phyloP scores from a whole-genome alignment of 2,329 filamentous ascomycete genomes.

The Coleophoma crateriformis region DNA sequence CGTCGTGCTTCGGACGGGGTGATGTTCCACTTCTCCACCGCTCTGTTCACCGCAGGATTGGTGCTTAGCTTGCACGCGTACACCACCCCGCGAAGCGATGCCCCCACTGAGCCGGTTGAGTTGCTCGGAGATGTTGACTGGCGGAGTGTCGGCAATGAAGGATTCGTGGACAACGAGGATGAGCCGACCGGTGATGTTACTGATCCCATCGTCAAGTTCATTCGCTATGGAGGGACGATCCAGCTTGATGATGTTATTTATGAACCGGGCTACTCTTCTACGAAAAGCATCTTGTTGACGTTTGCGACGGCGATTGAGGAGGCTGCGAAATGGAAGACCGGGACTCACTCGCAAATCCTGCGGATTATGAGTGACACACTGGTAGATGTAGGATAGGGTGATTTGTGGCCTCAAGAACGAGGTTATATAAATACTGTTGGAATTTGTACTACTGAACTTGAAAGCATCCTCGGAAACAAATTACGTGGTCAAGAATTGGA shows the following conservation, averaged over 20 bases:
- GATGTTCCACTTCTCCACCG: constrained; percentile 42
- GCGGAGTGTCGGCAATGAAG: constrained; percentile 37
- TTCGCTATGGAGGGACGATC: constrained; percentile 40
- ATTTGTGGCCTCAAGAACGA: neutral
- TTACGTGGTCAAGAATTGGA: too few relatives aligned
- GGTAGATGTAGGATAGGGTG: constrained; percentile 25
- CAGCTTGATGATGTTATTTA: constrained; percentile 41
- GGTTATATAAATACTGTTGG: too few relatives aligned
- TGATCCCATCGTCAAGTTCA: constrained; percentile 34
- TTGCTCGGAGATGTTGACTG: constrained; percentile 44
- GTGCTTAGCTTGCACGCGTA: constrained; percentile 46
- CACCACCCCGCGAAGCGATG: constrained; percentile 29
- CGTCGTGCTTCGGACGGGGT: constrained; percentile 46
- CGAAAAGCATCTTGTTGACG: constrained; percentile 43
- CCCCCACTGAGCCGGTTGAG: constrained; percentile 25
- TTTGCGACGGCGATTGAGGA: constrained; percentile 47
- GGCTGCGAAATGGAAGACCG: constrained; percentile 40
- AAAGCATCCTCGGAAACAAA: too few relatives aligned
- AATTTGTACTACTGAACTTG: too few relatives aligned
- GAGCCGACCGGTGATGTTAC: too few relatives aligned
- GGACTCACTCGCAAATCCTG: constrained; percentile 43
- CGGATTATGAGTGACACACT: constrained; percentile 49
- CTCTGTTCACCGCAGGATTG: constrained; percentile 44
- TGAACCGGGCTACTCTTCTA: constrained; percentile 42
- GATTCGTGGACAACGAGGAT: constrained; percentile 26